phyloP scores from a whole-genome alignment of 495 filamentous ascomycete species.

The Delitschia confertaspora region DNA sequence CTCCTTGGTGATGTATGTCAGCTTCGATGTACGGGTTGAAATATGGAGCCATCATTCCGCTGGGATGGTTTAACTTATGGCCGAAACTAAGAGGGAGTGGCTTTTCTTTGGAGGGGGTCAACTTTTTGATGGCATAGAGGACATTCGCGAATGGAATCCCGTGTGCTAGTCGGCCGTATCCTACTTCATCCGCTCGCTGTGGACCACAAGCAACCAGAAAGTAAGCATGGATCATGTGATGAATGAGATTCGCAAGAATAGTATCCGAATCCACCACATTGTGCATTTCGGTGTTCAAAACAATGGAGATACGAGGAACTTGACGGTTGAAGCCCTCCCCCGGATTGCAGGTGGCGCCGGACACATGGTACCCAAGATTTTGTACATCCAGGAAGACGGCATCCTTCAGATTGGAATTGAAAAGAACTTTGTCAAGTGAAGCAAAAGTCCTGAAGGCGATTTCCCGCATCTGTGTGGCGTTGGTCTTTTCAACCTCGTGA shows the following conservation, averaged over 20 bases:
- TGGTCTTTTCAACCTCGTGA: neutral
- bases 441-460: conserved; percentile 15
- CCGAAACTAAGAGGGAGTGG: conserved; percentile 20
- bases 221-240: conserved; percentile 31
- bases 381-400: conserved; percentile 16
- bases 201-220: conserved; percentile 23
- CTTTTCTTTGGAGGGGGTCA: conserved; percentile 2
- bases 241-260: conserved; percentile 22
- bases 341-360: conserved; percentile 16
- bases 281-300: conserved; percentile 15
- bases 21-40: neutral
- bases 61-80: neutral
- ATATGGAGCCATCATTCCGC: neutral
- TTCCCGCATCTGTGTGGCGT: neutral
- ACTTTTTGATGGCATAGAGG: conserved; percentile 20
- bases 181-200: conserved; percentile 7
- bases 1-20: neutral
- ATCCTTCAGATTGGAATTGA: conserved; percentile 19
- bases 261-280: neutral
- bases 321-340: conserved; percentile 6
- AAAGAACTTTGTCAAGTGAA: conserved; percentile 16
- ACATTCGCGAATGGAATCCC: conserved; percentile 24
- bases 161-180: conserved; percentile 17
- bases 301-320: conserved; percentile 15
- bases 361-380: conserved; percentile 9